These are phyloP conservation scores for Fragaria iinumae DNA, from an alignment of 306 rosid genomes.

Conservation along the genomic window DNA sequence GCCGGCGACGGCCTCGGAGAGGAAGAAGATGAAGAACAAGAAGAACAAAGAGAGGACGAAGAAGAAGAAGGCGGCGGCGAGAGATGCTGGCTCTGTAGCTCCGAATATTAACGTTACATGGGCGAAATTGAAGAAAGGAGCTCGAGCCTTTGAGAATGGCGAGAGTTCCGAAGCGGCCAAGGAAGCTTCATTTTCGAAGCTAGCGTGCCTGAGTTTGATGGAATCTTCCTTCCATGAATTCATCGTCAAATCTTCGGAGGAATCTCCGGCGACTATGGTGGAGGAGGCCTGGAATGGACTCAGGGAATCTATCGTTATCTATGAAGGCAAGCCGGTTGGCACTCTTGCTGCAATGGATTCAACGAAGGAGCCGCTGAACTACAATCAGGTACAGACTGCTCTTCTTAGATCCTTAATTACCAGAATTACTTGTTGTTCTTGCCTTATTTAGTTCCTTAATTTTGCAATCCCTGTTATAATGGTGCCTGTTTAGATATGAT, in stretches of 20 bases:
- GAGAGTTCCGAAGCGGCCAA: not conserved
- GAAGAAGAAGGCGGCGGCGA: no score
- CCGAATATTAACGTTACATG: no score
- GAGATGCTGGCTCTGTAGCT: no score
- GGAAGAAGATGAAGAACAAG: no score
- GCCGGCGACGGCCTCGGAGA: not conserved
- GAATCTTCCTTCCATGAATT: not conserved
- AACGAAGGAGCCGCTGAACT: slow-evolving; percentile 23
- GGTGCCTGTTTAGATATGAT: not conserved
- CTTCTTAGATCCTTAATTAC: not conserved
- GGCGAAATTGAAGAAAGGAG: no score
- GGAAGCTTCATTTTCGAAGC: no score
- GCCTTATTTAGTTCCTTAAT: not conserved
- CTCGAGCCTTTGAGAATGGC: not conserved
- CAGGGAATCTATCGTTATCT: slow-evolving; percentile 14
- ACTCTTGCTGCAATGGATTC: slow-evolving; percentile 36
- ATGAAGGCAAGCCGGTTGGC: slow-evolving; percentile 25
- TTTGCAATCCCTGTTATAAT: not conserved
- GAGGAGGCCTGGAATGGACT: slow-evolving; percentile 35
- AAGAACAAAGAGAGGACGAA: no score
- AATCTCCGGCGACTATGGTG: slow-evolving; percentile 5
- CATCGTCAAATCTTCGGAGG: not conserved
- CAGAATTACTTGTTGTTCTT: not conserved
- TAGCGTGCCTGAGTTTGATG: no score
- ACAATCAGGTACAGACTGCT: slow-evolving; percentile 26